Percentiles rank a stretch among this genome's conserved stretches.
phyloP scores from a whole-genome alignment of 1,139 yeast species.

The Protomyces macrosporus region DNA sequence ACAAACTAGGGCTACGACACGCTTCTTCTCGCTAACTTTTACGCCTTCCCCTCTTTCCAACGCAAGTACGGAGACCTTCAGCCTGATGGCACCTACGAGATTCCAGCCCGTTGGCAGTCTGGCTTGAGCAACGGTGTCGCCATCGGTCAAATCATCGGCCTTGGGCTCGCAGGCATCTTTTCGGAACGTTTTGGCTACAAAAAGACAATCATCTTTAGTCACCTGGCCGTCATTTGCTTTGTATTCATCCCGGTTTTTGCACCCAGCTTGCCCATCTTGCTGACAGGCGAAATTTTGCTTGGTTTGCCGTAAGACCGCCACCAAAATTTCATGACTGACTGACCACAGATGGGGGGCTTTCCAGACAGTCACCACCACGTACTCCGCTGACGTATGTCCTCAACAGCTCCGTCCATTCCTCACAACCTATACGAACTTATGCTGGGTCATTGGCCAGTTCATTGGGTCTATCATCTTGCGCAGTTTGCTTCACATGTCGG shows the following conservation, averaged over 20 bases:
- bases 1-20: conserved; percentile 43
- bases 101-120: conserved; percentile 47
- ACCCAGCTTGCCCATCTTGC: conserved; percentile 39
- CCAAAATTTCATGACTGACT: neutral
- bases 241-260: conserved; percentile 47
- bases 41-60: conserved; percentile 44
- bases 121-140: conserved; percentile 42
- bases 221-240: conserved; percentile 38
- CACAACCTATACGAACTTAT: conserved; percentile 45
- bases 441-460: conserved; percentile 48
- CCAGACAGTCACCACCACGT: conserved; percentile 45
- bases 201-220: conserved; percentile 39
- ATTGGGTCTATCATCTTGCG: conserved; percentile 44
- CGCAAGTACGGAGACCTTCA: conserved; percentile 37
- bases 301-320: conserved; percentile 39
- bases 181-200: conserved; percentile 45
- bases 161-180: conserved; percentile 41
- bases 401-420: conserved; percentile 44
- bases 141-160: conserved; percentile 44
- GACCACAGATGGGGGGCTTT: conserved; percentile 43
- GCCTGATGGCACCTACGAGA: conserved; percentile 34
- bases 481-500: conserved; percentile 34
- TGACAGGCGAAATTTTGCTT: conserved; percentile 45
- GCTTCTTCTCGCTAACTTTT: conserved; percentile 43
- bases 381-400: conserved; percentile 49